Evolutionary conservation across 306 rosid genomes (phyloP), one percentile per base, ranked within the genome.

Genomic region (Vigna reflexopilosa): DNA sequence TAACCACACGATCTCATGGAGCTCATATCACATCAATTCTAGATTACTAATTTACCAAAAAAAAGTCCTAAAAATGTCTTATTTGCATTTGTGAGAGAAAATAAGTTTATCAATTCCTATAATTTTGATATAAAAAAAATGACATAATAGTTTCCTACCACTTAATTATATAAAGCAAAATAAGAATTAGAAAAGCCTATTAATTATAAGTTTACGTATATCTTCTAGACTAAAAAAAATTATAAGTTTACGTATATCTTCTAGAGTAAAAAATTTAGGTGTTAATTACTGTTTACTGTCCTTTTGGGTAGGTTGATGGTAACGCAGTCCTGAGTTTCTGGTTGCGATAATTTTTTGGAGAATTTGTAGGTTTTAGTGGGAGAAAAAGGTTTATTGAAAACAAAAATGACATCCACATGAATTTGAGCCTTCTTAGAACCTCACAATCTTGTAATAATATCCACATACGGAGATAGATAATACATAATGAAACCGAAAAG

Each of bases 391-490:
- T 36, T 65, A n/a, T 36, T 10, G 22, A 8, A n/a, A 72, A 16
- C 87, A 68, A 44, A 63, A 83, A 85, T 73, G 65, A 77, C 57
- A 77, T 85, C 90, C 93, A 90, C 91, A 87, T 44, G 80, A 76
- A 83, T 75, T 78, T 76, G 76, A 87, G 86, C 88, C 83, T 72
- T 75, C 83, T 83, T 12, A 75, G 83, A 76, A 78, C 96, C 96
- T 77, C 83, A 86, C 88, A 85, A 86, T 74, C 81, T 61, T 5
- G 48, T 3, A 50, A 70, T 61, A 83, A 86, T 84, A 86, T 90
- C 92, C 90, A 83, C 85, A 44, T 19, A 10, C 11, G 54, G 45
- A 79, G 24, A 51, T 45, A 81, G 47, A 42, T 42, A 2, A 17
- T 14, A 19, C 51, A 50, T 12, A 36, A 50, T 59, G 14, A 75